Evolutionary conservation across 768 basidiomycete genomes (phyloP), one percentile per base, ranked within the genome.

Genomic region (Mycena vulgaris): DNA sequence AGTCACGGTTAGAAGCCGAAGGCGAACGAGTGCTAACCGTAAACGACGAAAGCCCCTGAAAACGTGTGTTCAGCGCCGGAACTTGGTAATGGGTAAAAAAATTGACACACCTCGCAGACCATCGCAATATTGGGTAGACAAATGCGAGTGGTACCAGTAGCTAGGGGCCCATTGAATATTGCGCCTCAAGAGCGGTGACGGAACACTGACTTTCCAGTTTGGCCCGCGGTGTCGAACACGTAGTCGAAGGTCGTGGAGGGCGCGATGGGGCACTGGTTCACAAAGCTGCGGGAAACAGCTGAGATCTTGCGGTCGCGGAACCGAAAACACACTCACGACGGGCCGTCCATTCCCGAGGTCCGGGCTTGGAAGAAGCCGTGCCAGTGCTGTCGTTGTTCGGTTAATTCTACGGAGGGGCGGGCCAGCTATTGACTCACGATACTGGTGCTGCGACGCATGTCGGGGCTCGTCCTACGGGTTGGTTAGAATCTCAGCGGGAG

Each of bases 101-200:
- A n/a, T n/a, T n/a, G n/a, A n/a, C n/a, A n/a, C 17, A 77, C 73
- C 71, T 66, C 83, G 53, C 80, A 83, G 23, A 71, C 87, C 87
- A 62, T 88, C 87, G 35, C 87, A 87, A 66, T 88, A 88, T 70
- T 88, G 87, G 7, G 83, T 83, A 5, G 80, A 80, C 51, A 81
- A 76, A 64, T 88, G 87, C 19, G 84, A 85, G 70, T 87, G 86
- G 65, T 83, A 87, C 71, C 75, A 85, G 71, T 79, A 85, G 45
- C 82, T 85, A 55, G 77, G 5, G 76, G 59, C 2, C 51, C n/a
- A 81, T 79, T 72, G 63, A 63, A 30, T n/a, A 35, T 30, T 25
- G 23, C 4, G 37, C n/a, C 35, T 16, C 61, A 55, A n/a, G 74
- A 69, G 10, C 61, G 55, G 69, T 82, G 19, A 40, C 11, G 19